A percentile compares a stretch with the other conserved stretches of the same genome.
Conservation (phyloP, 1,284 basidiomycete species). For the Amylostereum chailletii region DNA sequence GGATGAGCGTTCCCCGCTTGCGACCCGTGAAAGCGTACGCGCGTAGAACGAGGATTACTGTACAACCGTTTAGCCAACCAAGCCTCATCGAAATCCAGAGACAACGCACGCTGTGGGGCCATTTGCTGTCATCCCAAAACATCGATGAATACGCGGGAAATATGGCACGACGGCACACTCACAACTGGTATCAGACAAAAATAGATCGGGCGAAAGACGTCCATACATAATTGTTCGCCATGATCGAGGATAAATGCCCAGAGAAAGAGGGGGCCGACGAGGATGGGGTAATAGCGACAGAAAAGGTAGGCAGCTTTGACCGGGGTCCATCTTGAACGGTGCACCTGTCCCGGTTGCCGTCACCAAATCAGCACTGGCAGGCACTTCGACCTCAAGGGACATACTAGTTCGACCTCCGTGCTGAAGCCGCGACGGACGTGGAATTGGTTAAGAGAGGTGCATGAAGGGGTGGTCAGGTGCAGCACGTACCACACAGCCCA, state of each 20-base stretch:
- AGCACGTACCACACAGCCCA: no score
- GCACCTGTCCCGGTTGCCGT: slow-evolving; percentile 13
- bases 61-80: neutral
- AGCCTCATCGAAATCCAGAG: no score
- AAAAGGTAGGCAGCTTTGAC: slow-evolving; percentile 19
- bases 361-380: neutral
- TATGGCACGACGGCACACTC: neutral
- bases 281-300: slow-evolving; percentile 21
- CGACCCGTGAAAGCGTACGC: slow-evolving; percentile 21
- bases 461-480: no score
- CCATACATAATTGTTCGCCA: slow-evolving; percentile 7
- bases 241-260: slow-evolving; percentile 18
- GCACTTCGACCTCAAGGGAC: no score
- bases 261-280: slow-evolving; percentile 15
- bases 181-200: slow-evolving; percentile 8
- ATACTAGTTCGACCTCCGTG: no score
- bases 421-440: no score
- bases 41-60: slow-evolving; percentile 20
- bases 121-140: slow-evolving; percentile 2
- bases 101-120: slow-evolving; percentile 6
- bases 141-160: neutral
- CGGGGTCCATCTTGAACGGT: slow-evolving; percentile 16
- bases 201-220: slow-evolving; percentile 8
- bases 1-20: slow-evolving; percentile 8
- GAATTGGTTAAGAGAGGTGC: no score